Evolutionary conservation across 192 early-diverging fungal species (phyloP), one percentile per base, ranked within the genome.

Genomic region (Glomus cerebriforme): DNA sequence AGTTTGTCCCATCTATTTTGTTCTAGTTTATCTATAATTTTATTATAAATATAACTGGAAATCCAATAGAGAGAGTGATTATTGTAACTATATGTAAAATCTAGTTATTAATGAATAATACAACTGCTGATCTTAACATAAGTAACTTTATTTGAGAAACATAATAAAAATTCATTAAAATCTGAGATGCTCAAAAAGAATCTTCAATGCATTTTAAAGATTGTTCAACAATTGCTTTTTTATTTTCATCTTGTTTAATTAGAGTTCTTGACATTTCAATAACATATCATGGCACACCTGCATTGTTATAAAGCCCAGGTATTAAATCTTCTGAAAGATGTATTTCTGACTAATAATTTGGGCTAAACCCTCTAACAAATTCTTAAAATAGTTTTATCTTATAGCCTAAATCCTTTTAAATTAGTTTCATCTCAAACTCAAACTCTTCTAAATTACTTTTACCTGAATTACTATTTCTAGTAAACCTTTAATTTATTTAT

Each of bases 71-170:
- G 73, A 34, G 75, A 77, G 34, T 73, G 73, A 2, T 37, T 22
- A 15, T 34, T 10, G 65, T 81, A 59, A 24, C 3, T 39, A 7
- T 39, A 39, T 7, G 67, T 47, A 78, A 73, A 62, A 26, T 65
- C 59, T 27, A 75, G 75, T 69, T 75, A 81, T 26, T 45, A 75
- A 72, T 81, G 75, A 81, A 81, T 60, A 43, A 81, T 75, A 69
- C 63, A 69, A 65, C 80, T 78, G 68, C 80, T 78, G 63, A 78
- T 73, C 7, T 73, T 71, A 62, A 73, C 43, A 39, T 72, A 31
- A 29, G 78, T 49, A 22, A 43, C 22, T 34, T 66, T 77, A 75
- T 62, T 63, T 32, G 63, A 31, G 59, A 79, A 82, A 35, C 34
- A 70, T 63, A 75, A 72, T 59, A 82, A 60, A 70, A 79, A 17